These are phyloP conservation scores for Phytophthora quininea DNA, from an alignment of 352 stramenopile genomes.

Conservation along the genomic window DNA sequence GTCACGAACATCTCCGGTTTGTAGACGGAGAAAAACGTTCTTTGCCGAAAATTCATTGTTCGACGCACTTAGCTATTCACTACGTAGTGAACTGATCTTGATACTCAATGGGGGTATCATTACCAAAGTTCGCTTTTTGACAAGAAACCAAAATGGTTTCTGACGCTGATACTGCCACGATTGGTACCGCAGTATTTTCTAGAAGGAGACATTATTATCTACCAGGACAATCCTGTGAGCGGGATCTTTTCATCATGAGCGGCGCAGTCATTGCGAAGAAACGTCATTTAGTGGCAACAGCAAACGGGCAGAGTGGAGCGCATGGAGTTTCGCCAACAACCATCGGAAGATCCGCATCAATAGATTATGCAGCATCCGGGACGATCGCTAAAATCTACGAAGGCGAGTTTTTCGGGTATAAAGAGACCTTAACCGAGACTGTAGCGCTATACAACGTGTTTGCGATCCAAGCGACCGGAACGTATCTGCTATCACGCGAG, in stretches of 20 bases:
- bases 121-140: slow-evolving; percentile 81
- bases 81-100: slow-evolving; percentile 72
- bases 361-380: slow-evolving; percentile 25
- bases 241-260: slow-evolving; percentile 83
- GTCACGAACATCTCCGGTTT: slow-evolving; percentile 76
- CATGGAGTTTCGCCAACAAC: not conserved
- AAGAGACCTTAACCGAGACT: slow-evolving; percentile 65
- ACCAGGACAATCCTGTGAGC: slow-evolving; percentile 69
- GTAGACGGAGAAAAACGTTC: slow-evolving; percentile 71
- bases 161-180: slow-evolving; percentile 68
- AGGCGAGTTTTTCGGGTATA: slow-evolving; percentile 83
- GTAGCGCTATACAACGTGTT: slow-evolving; percentile 76
- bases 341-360: slow-evolving; percentile 16
- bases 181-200: slow-evolving; percentile 77
- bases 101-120: slow-evolving; percentile 63
- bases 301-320: slow-evolving; percentile 15
- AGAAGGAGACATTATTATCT: slow-evolving; percentile 72
- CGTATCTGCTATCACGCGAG: slow-evolving; percentile 67
- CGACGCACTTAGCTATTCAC: slow-evolving; percentile 65
- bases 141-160: slow-evolving; percentile 87
- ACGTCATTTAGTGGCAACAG: slow-evolving; percentile 12
- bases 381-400: slow-evolving; percentile 75
- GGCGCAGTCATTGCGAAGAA: slow-evolving; percentile 60
- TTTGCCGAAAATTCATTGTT: slow-evolving; percentile 70
- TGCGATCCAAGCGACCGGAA: slow-evolving; percentile 58